Base-by-base conservation (phyloP, 371 early-diverging fungal species). In the Mortierella polycephala region DNA sequence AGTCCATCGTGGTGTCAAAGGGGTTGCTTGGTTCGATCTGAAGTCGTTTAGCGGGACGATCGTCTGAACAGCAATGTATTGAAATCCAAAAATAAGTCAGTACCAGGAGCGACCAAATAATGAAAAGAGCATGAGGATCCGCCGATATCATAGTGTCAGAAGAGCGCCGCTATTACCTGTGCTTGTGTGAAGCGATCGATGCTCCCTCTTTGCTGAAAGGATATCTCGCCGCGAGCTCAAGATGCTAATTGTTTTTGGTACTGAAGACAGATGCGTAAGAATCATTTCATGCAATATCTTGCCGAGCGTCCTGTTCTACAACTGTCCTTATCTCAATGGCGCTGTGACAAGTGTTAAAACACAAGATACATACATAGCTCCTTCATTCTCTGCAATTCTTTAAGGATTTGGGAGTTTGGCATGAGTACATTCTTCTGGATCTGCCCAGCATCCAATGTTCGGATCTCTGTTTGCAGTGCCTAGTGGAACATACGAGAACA, bases 301-400 rank as follows among this genome's bases (percentile, higher is more conserved):
- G 30, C 30, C 30, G 4, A 30, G 30, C 30, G 1, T 30, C 30
- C 30, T 30, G 30, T 30, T 30, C 30, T 30, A 4, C 30, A 30
- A 4, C 30, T n/a, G 23, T 59, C 20, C 50, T 16, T 49, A 18
- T 44, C 58, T 58, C 20, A 5, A 37, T 21, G n/a, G 20, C 11
- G 46, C 7, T 16, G 10, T n/a, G n/a, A 39, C 7, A 41, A 39
- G 11, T 11, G 42, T 37, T 49, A 10, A 14, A 42, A 16, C 12
- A 18, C n/a, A 21, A n/a, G 16, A 40, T 37, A 62, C 76, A 7
- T 76, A 77, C 77, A 61, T 20, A 71, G 23, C 16, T 23, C 54
- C 49, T 71, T 71, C 71, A 67, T 77, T 46, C 64, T 71, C 57
- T 63, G 55, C 16, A 77, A 63, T 20, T 77, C 71, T n/a, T 57